phyloP scores from a whole-genome alignment of 2,329 filamentous ascomycete genomes.

The Beauveria sp. region DNA sequence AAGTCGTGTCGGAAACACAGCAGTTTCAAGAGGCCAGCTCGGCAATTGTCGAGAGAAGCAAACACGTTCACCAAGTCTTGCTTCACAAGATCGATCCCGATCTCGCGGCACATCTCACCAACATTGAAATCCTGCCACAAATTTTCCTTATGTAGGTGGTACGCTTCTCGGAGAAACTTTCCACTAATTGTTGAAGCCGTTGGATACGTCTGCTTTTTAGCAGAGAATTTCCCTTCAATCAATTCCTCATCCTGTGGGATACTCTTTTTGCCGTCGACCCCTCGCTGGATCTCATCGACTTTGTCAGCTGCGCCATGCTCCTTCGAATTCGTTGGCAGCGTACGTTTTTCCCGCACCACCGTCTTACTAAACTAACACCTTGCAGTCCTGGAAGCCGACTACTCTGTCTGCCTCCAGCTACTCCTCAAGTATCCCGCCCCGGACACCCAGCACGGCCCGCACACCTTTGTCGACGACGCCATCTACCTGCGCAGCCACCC shows the following conservation, averaged over 20 bases:
- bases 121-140: slow-evolving; percentile 87
- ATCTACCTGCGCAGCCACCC: slow-evolving; percentile 64
- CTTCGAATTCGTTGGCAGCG: slow-evolving; percentile 83
- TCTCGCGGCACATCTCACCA: slow-evolving; percentile 69
- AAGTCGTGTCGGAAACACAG: slow-evolving; percentile 23
- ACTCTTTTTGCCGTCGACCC: slow-evolving; percentile 82
- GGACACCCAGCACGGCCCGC: slow-evolving; percentile 53
- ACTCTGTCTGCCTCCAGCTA: slow-evolving; percentile 74
- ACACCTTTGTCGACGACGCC: slow-evolving; percentile 81
- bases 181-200: slow-evolving; percentile 45
- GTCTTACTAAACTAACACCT: slow-evolving; percentile 17
- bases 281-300: slow-evolving; percentile 70
- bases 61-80: slow-evolving; percentile 76
- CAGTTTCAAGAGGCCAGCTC: slow-evolving; percentile 30
- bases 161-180: not conserved
- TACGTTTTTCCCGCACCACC: slow-evolving; percentile 35
- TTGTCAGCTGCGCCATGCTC: slow-evolving; percentile 92
- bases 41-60: slow-evolving; percentile 75
- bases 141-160: slow-evolving; percentile 79
- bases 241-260: slow-evolving; percentile 84
- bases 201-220: slow-evolving; percentile 94
- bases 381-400: slow-evolving; percentile 76
- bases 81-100: slow-evolving; percentile 76
- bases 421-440: slow-evolving; percentile 77
- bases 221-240: slow-evolving; percentile 83